Evolutionary conservation across 2,329 filamentous ascomycete genomes (phyloP).

Genomic region (Fusarium sp.): DNA sequence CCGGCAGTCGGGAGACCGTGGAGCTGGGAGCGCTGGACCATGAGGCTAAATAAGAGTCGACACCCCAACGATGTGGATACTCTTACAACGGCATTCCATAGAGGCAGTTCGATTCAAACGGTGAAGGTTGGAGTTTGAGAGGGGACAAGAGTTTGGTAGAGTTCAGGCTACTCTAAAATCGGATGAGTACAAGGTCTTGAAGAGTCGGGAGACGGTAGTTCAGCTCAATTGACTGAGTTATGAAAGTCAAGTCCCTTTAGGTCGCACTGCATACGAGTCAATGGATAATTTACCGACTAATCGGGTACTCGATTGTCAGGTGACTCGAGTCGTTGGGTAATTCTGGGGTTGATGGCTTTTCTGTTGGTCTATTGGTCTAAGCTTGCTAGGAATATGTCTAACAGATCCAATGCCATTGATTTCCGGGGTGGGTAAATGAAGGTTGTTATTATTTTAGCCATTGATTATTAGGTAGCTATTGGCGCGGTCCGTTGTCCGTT

Average conservation of each 20-base stretch:
- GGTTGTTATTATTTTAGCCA: not conserved
- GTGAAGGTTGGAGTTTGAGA: constrained; percentile 1
- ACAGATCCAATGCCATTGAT: not conserved
- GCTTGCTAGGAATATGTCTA: not conserved
- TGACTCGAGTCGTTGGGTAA: constrained; percentile 1
- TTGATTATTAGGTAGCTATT: not conserved
- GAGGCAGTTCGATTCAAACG: constrained; percentile 13
- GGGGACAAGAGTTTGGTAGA: not conserved
- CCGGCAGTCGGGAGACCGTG: constrained; percentile 9
- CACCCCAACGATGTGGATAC: constrained; percentile 9
- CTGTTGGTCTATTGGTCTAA: not conserved
- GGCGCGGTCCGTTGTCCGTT: not conserved
- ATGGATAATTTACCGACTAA: constrained; percentile 1
- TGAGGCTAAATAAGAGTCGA: constrained; percentile 19
- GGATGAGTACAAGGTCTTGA: not conserved
- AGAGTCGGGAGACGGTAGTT: not conserved
- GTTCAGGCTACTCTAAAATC: not conserved
- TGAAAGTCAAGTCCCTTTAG: not conserved
- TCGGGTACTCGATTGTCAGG: constrained; percentile 9
- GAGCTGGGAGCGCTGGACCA: not conserved
- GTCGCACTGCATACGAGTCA: not conserved
- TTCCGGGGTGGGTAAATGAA: not conserved
- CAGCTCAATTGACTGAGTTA: not conserved
- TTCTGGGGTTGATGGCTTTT: constrained; percentile 8
- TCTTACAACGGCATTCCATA: constrained; percentile 20